phyloP scores from a whole-genome alignment of 2,329 filamentous ascomycete genomes.

The Endoconidiophora laricicola region DNA sequence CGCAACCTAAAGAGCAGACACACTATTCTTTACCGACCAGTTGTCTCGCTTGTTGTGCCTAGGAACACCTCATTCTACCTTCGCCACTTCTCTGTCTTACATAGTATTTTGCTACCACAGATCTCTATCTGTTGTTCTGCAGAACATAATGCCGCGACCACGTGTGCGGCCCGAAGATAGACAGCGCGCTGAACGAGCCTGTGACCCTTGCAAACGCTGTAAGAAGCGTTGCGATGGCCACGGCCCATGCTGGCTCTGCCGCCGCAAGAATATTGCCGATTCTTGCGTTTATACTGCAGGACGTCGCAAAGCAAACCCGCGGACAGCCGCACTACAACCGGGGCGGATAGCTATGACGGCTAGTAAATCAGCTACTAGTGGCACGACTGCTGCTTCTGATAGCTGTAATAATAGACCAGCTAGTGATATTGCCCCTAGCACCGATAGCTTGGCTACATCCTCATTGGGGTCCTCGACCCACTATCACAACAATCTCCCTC shows the following conservation, averaged over 20 bases:
- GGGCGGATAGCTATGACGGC: neutral
- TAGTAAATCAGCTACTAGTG: neutral
- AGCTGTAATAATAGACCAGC: neutral
- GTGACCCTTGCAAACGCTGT: conserved; percentile 13
- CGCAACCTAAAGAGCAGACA: too few species aligned
- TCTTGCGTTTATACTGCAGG: conserved; percentile 4
- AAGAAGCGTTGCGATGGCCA: conserved; percentile 14
- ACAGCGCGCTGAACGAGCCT: conserved; percentile 26
- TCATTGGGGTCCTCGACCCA: too few species aligned
- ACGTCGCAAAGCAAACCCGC: neutral
- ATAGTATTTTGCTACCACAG: too few species aligned
- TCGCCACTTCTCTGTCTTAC: too few species aligned
- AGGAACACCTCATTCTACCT: neutral
- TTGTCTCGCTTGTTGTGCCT: too few species aligned
- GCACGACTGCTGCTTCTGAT: neutral
- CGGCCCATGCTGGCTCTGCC: conserved; percentile 11
- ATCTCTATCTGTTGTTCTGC: neutral
- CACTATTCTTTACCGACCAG: too few species aligned
- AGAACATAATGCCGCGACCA: conserved; percentile 30
- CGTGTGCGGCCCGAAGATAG: conserved; percentile 32
- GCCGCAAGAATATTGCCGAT: conserved; percentile 8
- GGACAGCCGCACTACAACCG: neutral
- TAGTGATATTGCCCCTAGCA: neutral
- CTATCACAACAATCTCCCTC: too few species aligned
- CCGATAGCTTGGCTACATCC: neutral